Percentiles rank a stretch among this genome's conserved stretches.
phyloP scores from a whole-genome alignment of 73 alveolate genomes.

The Paraurostyla sp. region DNA sequence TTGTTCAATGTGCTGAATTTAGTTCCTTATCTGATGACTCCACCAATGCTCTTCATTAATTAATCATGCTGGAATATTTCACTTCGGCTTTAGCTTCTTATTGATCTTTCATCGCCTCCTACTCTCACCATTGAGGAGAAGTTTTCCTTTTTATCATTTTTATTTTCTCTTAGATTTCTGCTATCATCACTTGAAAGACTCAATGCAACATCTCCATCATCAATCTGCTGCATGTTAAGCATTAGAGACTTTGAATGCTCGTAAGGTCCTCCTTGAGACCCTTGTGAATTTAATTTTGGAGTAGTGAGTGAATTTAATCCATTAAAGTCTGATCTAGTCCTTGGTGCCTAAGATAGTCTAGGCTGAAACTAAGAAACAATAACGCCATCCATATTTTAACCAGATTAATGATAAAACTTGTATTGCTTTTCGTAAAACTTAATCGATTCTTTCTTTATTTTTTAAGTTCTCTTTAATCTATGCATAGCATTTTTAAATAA shows the following conservation, averaged over 20 bases:
- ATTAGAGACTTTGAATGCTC: neutral
- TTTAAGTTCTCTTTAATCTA: slow-evolving; percentile 36
- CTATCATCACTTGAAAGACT: neutral
- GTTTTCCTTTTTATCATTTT: neutral
- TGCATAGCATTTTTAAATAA: slow-evolving; percentile 61
- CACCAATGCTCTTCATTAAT: neutral
- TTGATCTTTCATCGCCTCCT: neutral
- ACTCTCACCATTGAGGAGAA: too few relatives aligned
- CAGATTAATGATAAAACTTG: neutral
- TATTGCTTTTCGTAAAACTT: slow-evolving; percentile 19
- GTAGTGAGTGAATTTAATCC: neutral
- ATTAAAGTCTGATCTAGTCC: slow-evolving; percentile 26
- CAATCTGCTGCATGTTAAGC: slow-evolving; percentile 24
- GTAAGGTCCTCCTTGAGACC: neutral
- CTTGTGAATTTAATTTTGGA: neutral
- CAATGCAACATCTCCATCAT: slow-evolving; percentile 26
- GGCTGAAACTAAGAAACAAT: neutral
- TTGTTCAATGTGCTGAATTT: neutral
- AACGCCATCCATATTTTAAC: neutral
- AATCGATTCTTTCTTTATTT: slow-evolving; percentile 54
- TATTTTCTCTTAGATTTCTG: neutral
- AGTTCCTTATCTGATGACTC: neutral
- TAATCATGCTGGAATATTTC: neutral
- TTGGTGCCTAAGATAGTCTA: slow-evolving; percentile 38
- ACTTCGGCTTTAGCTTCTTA: neutral